Evolutionary conservation across 2,329 filamentous ascomycete species (phyloP).

Genomic region (Didymosphaeria variabile): DNA sequence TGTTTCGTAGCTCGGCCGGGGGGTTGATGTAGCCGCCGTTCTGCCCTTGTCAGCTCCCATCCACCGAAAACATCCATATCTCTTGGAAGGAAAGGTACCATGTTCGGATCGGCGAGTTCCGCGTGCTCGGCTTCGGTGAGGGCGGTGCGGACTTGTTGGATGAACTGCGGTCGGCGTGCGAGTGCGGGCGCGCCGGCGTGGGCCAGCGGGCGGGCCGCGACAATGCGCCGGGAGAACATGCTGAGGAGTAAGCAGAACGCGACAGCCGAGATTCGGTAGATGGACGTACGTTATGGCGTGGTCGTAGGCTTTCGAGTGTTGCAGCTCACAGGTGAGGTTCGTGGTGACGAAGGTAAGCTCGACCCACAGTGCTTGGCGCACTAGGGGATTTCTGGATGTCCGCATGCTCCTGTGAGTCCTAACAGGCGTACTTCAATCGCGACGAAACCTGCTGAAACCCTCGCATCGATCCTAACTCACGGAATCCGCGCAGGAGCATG

Average conservation of each 20-base stretch:
- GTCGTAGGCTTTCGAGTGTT: slow-evolving; percentile 29
- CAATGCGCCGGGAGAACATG: slow-evolving; percentile 56
- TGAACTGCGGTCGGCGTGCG: slow-evolving; percentile 44
- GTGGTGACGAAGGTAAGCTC: slow-evolving; percentile 38
- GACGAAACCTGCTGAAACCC: too few relatives aligned
- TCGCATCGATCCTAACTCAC: too few relatives aligned
- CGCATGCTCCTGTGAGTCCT: too few relatives aligned
- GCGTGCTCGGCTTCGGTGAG: slow-evolving; percentile 45
- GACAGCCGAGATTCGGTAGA: slow-evolving; percentile 22
- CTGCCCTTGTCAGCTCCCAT: slow-evolving; percentile 54
- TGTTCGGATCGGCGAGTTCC: slow-evolving; percentile 65
- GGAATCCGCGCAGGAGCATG: too few relatives aligned
- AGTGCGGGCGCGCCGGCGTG: slow-evolving; percentile 44
- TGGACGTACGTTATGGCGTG: slow-evolving; percentile 40
- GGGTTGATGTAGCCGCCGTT: slow-evolving; percentile 88
- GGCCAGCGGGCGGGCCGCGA: slow-evolving; percentile 52
- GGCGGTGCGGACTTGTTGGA: slow-evolving; percentile 47
- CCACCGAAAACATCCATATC: not conserved
- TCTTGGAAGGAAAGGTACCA: slow-evolving; percentile 61
- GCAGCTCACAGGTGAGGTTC: slow-evolving; percentile 36
- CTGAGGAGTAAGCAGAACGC: slow-evolving; percentile 53
- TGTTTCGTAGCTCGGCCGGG: slow-evolving; percentile 81
- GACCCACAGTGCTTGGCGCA: not conserved
- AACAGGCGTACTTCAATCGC: too few relatives aligned
- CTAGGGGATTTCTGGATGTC: too few relatives aligned